These are phyloP conservation scores for Tylopilus cervinicoccineus DNA, from an alignment of 768 basidiomycete genomes.

Conservation along the genomic window DNA sequence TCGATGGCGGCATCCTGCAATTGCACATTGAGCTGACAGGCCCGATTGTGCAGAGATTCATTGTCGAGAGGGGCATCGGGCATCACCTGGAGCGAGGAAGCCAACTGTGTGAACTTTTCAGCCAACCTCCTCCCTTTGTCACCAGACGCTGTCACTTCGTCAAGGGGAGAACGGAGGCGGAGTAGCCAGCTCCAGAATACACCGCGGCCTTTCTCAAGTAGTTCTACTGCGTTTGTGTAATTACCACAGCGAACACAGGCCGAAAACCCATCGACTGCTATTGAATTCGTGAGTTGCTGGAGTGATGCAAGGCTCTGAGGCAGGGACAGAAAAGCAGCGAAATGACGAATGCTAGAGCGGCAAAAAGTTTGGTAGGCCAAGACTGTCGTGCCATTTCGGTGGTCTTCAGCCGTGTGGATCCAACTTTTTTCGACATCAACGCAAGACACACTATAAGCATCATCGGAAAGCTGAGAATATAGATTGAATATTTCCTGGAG, in stretches of 20 bases:
- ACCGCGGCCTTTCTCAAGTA: slow-evolving; percentile 27
- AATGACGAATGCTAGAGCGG: neutral
- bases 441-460: neutral
- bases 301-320: neutral
- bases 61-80: neutral
- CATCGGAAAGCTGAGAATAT: neutral
- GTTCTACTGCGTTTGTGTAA: slow-evolving; percentile 24
- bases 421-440: too few species aligned
- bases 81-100: neutral
- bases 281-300: neutral
- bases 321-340: neutral
- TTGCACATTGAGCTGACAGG: neutral
- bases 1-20: slow-evolving; percentile 5
- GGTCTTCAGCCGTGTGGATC: neutral
- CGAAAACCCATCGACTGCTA: slow-evolving; percentile 5
- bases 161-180: slow-evolving; percentile 16
- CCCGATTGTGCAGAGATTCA: neutral
- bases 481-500: too few species aligned
- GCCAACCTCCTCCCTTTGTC: neutral
- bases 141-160: neutral
- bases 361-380: slow-evolving; percentile 13
- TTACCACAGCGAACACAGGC: slow-evolving; percentile 11
- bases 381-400: neutral
- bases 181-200: slow-evolving; percentile 20
- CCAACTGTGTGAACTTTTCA: neutral